Conservation (phyloP, 352 stramenopile species). For the Phytopythium oedochilum region DNA sequence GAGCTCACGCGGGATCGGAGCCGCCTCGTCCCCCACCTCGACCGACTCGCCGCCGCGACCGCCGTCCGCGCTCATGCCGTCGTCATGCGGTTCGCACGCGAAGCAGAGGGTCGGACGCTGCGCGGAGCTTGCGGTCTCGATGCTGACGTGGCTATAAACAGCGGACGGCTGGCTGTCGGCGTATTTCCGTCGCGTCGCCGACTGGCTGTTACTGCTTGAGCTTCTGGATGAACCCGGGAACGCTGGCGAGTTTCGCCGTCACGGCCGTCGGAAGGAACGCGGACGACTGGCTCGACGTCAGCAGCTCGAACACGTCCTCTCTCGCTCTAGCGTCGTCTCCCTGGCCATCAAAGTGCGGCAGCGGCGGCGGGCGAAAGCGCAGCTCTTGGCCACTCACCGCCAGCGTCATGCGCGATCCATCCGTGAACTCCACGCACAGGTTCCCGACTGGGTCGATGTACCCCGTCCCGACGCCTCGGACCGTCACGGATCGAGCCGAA, state of each 20-base stretch:
- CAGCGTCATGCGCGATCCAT: conserved; percentile 37
- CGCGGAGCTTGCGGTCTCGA: not conserved
- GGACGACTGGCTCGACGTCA: conserved; percentile 24
- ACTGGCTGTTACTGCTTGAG: conserved; percentile 15
- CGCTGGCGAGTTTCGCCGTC: conserved; percentile 39
- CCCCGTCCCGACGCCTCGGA: conserved; percentile 41
- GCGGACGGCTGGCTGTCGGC: not conserved
- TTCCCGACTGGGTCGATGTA: conserved; percentile 29
- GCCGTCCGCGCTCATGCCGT: not conserved
- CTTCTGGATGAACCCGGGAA: conserved; percentile 47
- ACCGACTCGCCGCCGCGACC: not conserved
- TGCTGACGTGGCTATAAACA: too few relatives aligned
- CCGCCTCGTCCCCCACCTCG: not conserved
- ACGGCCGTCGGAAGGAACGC: conserved; percentile 34
- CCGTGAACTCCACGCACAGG: conserved; percentile 40
- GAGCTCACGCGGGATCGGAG: not conserved
- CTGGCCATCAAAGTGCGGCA: conserved; percentile 1
- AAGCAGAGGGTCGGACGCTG: not conserved
- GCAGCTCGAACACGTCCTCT: conserved; percentile 35
- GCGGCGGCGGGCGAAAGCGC: conserved; percentile 25
- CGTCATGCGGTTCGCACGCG: not conserved
- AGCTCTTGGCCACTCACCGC: conserved; percentile 38
- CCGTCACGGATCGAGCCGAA: not conserved
- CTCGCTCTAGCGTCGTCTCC: not conserved
- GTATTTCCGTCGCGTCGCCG: not conserved